Percentiles rank a stretch among this genome's conserved stretches.
These are phyloP conservation scores for Groenewaldozyma sp. DNA, from an alignment of 1,139 yeast species.

Conservation along the genomic window DNA sequence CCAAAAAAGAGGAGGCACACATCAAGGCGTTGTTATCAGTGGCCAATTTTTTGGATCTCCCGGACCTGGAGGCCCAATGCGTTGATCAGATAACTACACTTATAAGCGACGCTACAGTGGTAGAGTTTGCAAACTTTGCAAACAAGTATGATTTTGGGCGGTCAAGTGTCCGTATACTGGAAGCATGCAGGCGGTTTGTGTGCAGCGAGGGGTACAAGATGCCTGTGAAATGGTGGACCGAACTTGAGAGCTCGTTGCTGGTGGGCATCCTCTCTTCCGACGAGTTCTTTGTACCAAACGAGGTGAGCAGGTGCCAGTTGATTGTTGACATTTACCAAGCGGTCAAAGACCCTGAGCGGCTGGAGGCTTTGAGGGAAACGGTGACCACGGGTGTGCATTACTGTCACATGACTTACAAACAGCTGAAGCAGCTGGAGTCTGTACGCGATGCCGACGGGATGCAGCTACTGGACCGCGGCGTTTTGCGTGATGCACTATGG, in stretches of 20 bases:
- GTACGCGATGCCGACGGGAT: constrained; percentile 20
- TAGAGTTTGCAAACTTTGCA: constrained; percentile 36
- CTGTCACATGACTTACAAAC: constrained; percentile 40
- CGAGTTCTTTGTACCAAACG: constrained; percentile 43
- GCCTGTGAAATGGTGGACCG: constrained; percentile 38
- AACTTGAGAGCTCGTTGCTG: constrained; percentile 36
- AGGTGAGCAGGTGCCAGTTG: constrained; percentile 44
- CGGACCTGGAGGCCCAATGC: constrained; percentile 37
- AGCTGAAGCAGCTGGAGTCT: constrained; percentile 34
- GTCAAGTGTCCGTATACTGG: constrained; percentile 37
- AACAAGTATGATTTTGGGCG: constrained; percentile 32
- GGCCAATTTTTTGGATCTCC: constrained; percentile 40
- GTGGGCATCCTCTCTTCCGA: constrained; percentile 40
- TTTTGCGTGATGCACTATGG: constrained; percentile 41
- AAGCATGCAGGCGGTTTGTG: constrained; percentile 38
- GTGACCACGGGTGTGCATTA: constrained; percentile 36
- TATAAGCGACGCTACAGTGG: constrained; percentile 31
- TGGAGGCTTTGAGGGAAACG: constrained; percentile 9
- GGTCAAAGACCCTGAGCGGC: constrained; percentile 1
- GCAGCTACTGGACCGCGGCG: constrained; percentile 31
- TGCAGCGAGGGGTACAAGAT: constrained; percentile 40
- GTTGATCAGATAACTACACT: constrained; percentile 32
- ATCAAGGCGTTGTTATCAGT: constrained; percentile 38
- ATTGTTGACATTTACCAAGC: constrained; percentile 22
- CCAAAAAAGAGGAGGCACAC: constrained; percentile 21